These are phyloP conservation scores for Metarhizium guizhouense DNA, from an alignment of 2,329 filamentous ascomycete species.

Conservation along the genomic window DNA sequence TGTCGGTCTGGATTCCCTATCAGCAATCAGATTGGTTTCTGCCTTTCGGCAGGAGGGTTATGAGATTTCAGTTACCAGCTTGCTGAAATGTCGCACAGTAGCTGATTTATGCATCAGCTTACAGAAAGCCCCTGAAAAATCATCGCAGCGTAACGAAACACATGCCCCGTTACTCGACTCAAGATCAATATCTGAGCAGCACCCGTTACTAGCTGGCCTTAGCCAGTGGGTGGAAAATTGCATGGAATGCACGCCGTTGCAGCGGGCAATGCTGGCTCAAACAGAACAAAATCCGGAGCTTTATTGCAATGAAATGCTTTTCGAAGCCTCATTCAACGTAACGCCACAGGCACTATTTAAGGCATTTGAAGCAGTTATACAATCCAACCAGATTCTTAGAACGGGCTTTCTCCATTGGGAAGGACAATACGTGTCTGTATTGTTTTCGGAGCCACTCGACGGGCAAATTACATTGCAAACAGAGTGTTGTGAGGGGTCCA, in stretches of 20 bases:
- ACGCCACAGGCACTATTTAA: conserved; percentile 29
- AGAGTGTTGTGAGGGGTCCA: conserved; percentile 27
- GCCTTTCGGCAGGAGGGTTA: conserved; percentile 49
- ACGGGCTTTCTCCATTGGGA: conserved; percentile 59
- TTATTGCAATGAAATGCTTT: conserved; percentile 72
- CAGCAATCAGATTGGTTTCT: conserved; percentile 46
- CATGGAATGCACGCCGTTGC: conserved; percentile 60
- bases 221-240: not conserved
- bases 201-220: not conserved
- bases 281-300: conserved; percentile 48
- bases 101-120: conserved; percentile 15
- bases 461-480: conserved; percentile 28
- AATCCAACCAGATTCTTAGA: conserved; percentile 58
- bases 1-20: conserved; percentile 56
- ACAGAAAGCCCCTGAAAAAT: not conserved
- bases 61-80: conserved; percentile 44
- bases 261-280: conserved; percentile 73
- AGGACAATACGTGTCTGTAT: conserved; percentile 31
- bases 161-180: not conserved
- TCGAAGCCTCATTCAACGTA: conserved; percentile 40
- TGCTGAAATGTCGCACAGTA: conserved; percentile 49
- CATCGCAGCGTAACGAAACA: not conserved
- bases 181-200: not conserved
- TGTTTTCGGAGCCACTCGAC: conserved; percentile 45
- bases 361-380: conserved; percentile 41